phyloP scores from a whole-genome alignment of 1,284 basidiomycete genomes.

The Mycosarcoma mackinlayi region DNA sequence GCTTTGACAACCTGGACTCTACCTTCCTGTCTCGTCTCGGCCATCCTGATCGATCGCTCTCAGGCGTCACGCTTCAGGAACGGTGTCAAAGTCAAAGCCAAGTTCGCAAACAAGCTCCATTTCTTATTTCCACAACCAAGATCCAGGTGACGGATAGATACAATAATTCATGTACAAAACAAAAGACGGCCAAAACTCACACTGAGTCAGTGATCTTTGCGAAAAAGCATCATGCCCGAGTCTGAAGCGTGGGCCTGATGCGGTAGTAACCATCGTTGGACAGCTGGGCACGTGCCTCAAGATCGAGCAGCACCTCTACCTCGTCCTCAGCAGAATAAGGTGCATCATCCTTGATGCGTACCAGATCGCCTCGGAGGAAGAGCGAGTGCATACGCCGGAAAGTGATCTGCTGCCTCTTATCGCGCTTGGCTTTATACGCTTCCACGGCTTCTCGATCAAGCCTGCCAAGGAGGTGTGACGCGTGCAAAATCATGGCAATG shows the following conservation, averaged over 20 bases:
- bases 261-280: slow-evolving; percentile 21
- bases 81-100: too few species aligned
- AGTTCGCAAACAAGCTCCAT: too few species aligned
- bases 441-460: slow-evolving; percentile 80
- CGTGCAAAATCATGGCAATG: slow-evolving; percentile 85
- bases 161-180: background rate
- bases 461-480: slow-evolving; percentile 87
- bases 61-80: too few species aligned
- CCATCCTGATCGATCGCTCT: too few species aligned
- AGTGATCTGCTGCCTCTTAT: slow-evolving; percentile 51
- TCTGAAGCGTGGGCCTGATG: background rate
- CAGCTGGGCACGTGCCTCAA: slow-evolving; percentile 77
- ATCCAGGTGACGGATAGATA: too few species aligned
- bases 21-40: too few species aligned
- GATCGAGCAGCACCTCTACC: slow-evolving; percentile 90
- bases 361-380: slow-evolving; percentile 68
- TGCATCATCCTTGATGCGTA: slow-evolving; percentile 90
- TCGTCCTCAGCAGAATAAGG: slow-evolving; percentile 87
- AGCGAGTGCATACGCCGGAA: slow-evolving; percentile 61
- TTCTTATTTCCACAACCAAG: too few species aligned
- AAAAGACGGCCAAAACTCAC: background rate
- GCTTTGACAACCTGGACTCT: too few species aligned
- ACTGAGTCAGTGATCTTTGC: too few species aligned
- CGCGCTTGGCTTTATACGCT: slow-evolving; percentile 73
- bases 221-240: background rate